Evolutionary conservation across 2,329 filamentous ascomycete species (phyloP).

Genomic region (Coniochaeta pulveracea): DNA sequence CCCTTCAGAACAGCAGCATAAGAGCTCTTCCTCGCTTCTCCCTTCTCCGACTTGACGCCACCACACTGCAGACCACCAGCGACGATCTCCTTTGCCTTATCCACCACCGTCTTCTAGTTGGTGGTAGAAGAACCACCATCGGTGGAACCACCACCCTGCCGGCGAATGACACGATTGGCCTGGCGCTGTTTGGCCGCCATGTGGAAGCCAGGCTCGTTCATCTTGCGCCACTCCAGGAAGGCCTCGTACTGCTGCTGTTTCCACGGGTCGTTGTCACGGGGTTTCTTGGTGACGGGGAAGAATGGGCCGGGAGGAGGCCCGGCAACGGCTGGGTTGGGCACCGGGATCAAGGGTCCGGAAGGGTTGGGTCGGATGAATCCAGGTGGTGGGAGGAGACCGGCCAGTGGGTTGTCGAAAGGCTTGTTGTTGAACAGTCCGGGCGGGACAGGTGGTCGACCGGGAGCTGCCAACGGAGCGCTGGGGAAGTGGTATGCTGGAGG

Average conservation of each 20-base stretch:
- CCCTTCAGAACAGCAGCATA: too few relatives aligned
- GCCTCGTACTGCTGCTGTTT: slow-evolving; percentile 35
- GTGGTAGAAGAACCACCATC: too few relatives aligned
- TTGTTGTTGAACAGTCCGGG: too few relatives aligned
- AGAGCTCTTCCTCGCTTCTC: too few relatives aligned
- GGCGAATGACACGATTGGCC: slow-evolving; percentile 17
- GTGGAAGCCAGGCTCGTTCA: slow-evolving; percentile 34
- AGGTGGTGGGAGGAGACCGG: not conserved
- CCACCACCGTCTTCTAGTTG: not conserved
- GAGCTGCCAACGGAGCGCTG: too few relatives aligned
- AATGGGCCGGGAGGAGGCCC: slow-evolving; percentile 2
- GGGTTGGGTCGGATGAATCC: not conserved
- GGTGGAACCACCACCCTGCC: slow-evolving; percentile 7
- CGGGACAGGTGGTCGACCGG: too few relatives aligned
- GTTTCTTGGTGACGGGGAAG: slow-evolving; percentile 22
- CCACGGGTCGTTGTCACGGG: slow-evolving; percentile 25
- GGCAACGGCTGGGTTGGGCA: slow-evolving; percentile 12
- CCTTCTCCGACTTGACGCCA: too few relatives aligned
- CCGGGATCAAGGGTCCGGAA: not conserved
- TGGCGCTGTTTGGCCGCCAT: slow-evolving; percentile 32
- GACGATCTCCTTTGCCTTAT: not conserved
- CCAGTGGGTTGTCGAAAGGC: too few relatives aligned
- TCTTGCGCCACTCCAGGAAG: slow-evolving; percentile 36
- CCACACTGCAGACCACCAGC: too few relatives aligned
- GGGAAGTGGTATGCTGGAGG: too few relatives aligned